Evolutionary conservation across 2,329 filamentous ascomycete genomes (phyloP).

Genomic region (Trematosphaeria pertusa): DNA sequence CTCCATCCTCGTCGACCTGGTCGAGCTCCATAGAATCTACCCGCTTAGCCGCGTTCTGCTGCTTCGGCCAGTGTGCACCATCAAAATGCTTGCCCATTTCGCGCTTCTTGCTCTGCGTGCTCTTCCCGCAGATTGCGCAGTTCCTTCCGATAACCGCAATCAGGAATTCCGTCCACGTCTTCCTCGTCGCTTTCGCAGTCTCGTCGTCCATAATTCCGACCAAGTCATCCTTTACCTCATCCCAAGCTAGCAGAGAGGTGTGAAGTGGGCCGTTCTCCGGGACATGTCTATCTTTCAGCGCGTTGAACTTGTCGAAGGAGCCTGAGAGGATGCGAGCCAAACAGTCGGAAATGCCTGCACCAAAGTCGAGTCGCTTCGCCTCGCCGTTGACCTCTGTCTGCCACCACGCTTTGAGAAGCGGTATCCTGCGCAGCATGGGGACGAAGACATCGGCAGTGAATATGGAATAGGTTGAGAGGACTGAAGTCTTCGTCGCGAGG

Average conservation of each 20-base stretch:
- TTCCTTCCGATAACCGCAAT: slow-evolving; percentile 4
- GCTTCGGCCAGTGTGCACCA: slow-evolving; percentile 16
- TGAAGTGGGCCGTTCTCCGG: slow-evolving; percentile 9
- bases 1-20: background rate
- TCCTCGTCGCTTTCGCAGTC: slow-evolving; percentile 7
- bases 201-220: slow-evolving; percentile 11
- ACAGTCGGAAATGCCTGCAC: slow-evolving; percentile 2
- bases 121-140: slow-evolving; percentile 21
- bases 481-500: slow-evolving; percentile 12
- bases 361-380: slow-evolving; percentile 15
- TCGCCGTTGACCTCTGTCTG: slow-evolving; percentile 19
- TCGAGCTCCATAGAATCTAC: slow-evolving; percentile 1
- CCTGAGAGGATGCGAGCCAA: slow-evolving; percentile 19
- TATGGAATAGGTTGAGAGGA: slow-evolving; percentile 15
- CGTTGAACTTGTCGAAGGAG: slow-evolving; percentile 7
- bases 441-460: slow-evolving; percentile 14
- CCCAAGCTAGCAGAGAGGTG: slow-evolving; percentile 18
- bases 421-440: slow-evolving; percentile 14
- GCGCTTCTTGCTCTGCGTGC: slow-evolving; percentile 7
- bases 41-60: background rate
- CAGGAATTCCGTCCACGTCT: slow-evolving; percentile 18
- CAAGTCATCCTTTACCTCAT: slow-evolving; percentile 19
- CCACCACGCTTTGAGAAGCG: slow-evolving; percentile 22
- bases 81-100: slow-evolving; percentile 19
- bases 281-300: slow-evolving; percentile 2